Conservation (phyloP, 2,329 filamentous ascomycete genomes). For the Teratosphaeriaceae sp. region DNA sequence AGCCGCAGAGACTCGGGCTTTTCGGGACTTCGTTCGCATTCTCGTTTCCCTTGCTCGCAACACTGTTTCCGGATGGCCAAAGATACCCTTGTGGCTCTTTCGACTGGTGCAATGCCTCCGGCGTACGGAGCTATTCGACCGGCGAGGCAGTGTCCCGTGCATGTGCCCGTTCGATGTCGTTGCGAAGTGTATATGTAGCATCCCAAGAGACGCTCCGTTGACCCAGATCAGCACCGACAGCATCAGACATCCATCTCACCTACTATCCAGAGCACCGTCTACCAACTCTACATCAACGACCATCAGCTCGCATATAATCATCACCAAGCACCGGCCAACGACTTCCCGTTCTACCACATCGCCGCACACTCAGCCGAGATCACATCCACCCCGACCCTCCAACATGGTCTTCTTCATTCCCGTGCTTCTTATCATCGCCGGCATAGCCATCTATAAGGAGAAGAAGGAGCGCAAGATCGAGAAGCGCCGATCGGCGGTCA, state of each 20-base stretch:
- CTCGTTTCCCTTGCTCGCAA: not conserved
- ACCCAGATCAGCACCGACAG: no score
- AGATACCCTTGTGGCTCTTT: not conserved
- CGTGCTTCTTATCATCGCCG: not conserved
- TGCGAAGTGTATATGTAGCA: no score
- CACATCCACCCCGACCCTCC: not conserved
- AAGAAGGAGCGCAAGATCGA: not conserved
- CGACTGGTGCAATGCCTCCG: not conserved
- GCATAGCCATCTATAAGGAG: not conserved
- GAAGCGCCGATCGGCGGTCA: not conserved
- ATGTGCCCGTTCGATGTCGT: no score
- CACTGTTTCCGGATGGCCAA: not conserved
- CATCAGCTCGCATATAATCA: no score
- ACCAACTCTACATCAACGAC: no score
- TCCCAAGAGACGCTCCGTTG: no score
- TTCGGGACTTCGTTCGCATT: not conserved
- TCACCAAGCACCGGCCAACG: not conserved
- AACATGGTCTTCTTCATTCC: slow-evolving; percentile 1
- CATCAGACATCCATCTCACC: no score
- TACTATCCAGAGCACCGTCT: no score
- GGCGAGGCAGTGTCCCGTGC: no score
- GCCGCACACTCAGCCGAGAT: not conserved
- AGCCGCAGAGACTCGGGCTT: no score
- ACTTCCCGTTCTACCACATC: not conserved
- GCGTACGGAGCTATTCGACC: no score